Percentiles rank a stretch among this genome's conserved stretches.
These are phyloP conservation scores for Scutellaria barbata DNA, from an alignment of 257 asterid genomes.

Conservation along the genomic window DNA sequence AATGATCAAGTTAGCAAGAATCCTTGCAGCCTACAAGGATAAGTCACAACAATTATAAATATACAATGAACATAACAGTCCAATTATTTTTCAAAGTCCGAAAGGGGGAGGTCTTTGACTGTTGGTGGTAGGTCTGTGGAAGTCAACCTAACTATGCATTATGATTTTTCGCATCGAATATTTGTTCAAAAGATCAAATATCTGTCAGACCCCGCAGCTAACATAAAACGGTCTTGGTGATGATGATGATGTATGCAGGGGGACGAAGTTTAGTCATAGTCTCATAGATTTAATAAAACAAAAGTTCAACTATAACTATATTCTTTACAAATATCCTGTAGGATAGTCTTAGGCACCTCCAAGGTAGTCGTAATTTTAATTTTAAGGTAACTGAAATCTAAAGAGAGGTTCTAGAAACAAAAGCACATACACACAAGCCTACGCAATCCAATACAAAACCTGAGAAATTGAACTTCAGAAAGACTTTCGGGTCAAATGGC, in stretches of 20 bases:
- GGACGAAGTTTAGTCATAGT: neutral
- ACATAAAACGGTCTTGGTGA: no score
- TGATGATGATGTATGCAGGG: no score
- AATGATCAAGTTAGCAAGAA: constrained; percentile 65
- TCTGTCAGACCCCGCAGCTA: no score
- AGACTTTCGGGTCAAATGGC: neutral
- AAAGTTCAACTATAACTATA: neutral
- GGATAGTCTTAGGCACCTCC: neutral
- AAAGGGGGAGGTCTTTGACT: no score
- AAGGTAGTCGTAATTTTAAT: neutral
- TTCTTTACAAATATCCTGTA: neutral
- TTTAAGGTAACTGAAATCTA: neutral
- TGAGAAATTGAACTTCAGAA: neutral
- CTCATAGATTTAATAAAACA: neutral
- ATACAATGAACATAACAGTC: neutral
- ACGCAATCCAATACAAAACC: neutral
- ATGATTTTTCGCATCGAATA: neutral
- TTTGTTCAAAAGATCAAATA: neutral
- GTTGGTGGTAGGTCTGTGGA: no score
- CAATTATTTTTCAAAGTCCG: neutral
- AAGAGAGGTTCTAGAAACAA: neutral
- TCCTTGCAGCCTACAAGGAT: constrained; percentile 57
- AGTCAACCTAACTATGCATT: no score
- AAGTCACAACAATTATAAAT: constrained; percentile 19
- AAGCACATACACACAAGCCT: neutral